These are phyloP conservation scores for Vaccinium macrocarpon DNA, from an alignment of 148 eudicot genomes.

Conservation along the genomic window DNA sequence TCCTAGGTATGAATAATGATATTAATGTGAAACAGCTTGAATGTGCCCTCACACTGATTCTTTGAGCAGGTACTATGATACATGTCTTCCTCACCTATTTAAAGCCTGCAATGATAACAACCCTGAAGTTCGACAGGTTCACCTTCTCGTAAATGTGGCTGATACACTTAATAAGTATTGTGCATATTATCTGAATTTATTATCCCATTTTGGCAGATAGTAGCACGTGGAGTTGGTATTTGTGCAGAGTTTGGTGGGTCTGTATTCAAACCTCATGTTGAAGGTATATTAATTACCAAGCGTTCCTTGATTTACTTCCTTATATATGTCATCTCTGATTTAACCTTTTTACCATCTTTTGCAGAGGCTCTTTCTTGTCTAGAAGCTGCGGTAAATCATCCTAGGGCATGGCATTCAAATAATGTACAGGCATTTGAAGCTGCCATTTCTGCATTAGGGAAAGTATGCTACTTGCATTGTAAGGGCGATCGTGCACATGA, in stretches of 20 bases:
- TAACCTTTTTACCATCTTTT: background rate
- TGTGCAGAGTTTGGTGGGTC: constrained; percentile 50
- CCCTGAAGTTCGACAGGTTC: constrained; percentile 47
- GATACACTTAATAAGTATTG: background rate
- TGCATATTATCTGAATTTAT: background rate
- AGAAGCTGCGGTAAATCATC: constrained; percentile 35
- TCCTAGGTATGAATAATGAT: background rate
- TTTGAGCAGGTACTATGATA: constrained; percentile 43
- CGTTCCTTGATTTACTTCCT: background rate
- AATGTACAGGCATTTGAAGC: constrained; percentile 47
- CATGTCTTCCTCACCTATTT: constrained; percentile 44
- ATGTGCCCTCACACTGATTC: constrained; percentile 1
- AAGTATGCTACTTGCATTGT: constrained; percentile 46
- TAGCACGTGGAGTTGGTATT: constrained; percentile 52
- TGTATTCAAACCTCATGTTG: constrained; percentile 45
- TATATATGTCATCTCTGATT: background rate
- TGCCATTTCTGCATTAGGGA: constrained; percentile 55
- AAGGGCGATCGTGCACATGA: constrained; percentile 40
- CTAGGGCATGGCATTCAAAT: constrained; percentile 33
- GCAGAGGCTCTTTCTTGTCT: constrained; percentile 47
- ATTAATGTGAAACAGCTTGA: background rate
- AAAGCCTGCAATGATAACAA: constrained; percentile 50
- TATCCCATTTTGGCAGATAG: constrained; percentile 30
- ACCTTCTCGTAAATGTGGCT: background rate
- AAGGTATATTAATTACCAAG: constrained; percentile 25